phyloP scores from a whole-genome alignment of 208 protist species.

The Leishmania arabica region DNA sequence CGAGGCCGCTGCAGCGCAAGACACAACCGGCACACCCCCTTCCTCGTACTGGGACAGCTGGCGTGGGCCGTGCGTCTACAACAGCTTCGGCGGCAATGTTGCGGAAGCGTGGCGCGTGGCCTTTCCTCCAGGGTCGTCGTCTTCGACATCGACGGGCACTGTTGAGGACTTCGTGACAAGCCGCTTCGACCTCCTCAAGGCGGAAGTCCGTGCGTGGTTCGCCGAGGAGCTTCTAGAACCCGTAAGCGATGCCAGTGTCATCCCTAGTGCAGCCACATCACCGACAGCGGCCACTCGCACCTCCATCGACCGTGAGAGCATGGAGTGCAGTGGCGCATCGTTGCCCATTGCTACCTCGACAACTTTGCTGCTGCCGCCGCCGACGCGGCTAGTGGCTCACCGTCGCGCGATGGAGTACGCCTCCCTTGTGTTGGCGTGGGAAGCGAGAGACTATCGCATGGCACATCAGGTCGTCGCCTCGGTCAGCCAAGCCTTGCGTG shows the following conservation, averaged over 20 bases:
- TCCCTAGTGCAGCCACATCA: background rate
- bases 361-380: too few relatives aligned
- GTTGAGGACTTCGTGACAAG: constrained; percentile 15
- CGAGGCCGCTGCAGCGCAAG: background rate
- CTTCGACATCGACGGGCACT: background rate
- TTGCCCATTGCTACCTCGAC: background rate
- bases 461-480: constrained; percentile 49
- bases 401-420: constrained; percentile 70
- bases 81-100: constrained; percentile 16
- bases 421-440: constrained; percentile 65
- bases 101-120: constrained; percentile 21
- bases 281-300: background rate
- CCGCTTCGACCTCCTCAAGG: constrained; percentile 26
- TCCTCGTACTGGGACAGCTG: constrained; percentile 27
- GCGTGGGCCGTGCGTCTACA: constrained; percentile 28
- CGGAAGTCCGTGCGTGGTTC: constrained; percentile 23
- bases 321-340: constrained; percentile 5
- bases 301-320: background rate
- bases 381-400: background rate
- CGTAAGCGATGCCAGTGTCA: background rate
- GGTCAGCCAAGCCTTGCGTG: constrained; percentile 24
- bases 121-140: background rate
- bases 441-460: constrained; percentile 59
- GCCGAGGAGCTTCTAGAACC: constrained; percentile 12
- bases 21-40: background rate